Percentiles rank a stretch among this genome's conserved stretches.
phyloP scores from a whole-genome alignment of 805 yeast genomes.

The Suhomyces sp. region DNA sequence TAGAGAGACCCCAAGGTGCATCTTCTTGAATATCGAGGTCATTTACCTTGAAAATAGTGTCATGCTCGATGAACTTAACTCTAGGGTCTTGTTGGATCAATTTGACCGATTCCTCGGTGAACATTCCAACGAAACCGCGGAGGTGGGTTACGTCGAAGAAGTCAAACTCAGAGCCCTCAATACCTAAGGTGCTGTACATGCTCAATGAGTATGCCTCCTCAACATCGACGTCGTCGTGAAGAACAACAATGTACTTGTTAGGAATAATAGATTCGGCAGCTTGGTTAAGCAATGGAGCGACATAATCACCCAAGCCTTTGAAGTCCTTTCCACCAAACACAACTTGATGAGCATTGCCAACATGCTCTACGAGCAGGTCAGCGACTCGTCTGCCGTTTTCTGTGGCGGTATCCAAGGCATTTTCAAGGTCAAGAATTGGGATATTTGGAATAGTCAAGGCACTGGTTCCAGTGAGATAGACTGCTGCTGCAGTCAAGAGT shows the following conservation, averaged over 20 bases:
- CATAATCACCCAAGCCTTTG: not conserved
- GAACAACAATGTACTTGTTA: conserved; percentile 12
- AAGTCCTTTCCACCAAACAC: not conserved
- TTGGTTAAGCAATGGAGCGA: conserved; percentile 7
- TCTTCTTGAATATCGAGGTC: conserved; percentile 34
- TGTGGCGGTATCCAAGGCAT: not conserved
- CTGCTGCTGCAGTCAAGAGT: conserved; percentile 4
- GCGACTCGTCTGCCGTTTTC: not conserved
- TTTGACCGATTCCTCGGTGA: conserved; percentile 16
- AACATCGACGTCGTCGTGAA: conserved; percentile 7
- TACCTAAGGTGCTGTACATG: not conserved
- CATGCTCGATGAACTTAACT: conserved; percentile 24
- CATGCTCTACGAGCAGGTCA: not conserved
- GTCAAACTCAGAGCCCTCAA: conserved; percentile 16
- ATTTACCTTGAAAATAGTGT: conserved; percentile 17
- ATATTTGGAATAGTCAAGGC: conserved; percentile 10
- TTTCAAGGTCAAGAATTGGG: conserved; percentile 8
- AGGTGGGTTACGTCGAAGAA: conserved; percentile 11
- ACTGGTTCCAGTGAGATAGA: conserved; percentile 2
- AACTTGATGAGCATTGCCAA: not conserved
- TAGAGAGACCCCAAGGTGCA: conserved; percentile 42
- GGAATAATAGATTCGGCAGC: conserved; percentile 6
- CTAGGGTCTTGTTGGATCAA: conserved; percentile 11
- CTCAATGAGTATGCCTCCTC: not conserved
- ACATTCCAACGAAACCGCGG: conserved; percentile 20